Base-by-base conservation (phyloP, 495 filamentous ascomycete species). In the Aspergillus nidulans region DNA sequence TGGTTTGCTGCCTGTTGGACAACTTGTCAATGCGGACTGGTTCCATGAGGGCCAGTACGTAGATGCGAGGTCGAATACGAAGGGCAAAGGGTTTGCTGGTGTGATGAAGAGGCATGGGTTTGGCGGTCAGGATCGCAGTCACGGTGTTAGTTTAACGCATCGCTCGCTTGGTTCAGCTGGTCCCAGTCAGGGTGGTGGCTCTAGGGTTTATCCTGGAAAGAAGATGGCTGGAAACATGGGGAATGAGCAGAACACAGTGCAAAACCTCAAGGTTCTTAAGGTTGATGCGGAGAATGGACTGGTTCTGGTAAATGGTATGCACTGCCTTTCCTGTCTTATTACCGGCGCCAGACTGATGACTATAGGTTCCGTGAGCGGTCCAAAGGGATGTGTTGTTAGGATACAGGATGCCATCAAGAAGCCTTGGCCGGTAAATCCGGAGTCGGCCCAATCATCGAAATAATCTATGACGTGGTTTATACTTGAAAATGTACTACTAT, bases 191-290 rank as follows among this genome's bases (percentile, higher is more conserved):
- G 94, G 94, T 59, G 84, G 88, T 68, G 94, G 94, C 69, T 94
- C 89, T 40, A 79, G 94, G 62, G 94, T 98, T 39, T 81, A 87
- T 55, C 94, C 94, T 0, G 94, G 94, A 47, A 98, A 98, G 84
- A 90, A 89, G 71, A 98, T 98, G 94, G 83, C 94, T 19, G 94
- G 94, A 53, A 81, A 89, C 41, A 97, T 98, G 94, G 94, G 94
- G 21, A 85, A 85, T 53, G 77, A 92, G 69, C 82, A 83, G 59
- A 87, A 90, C 40, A 98, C 94, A 34, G 76, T 90, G 16, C 91
- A 97, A 78, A 95, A 95, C 67, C 70, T 96, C 59, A 89, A 88
- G 72, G 85, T 98, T 49, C 71, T 98, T 63, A 84, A 88, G 75
- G 86, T 96, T 32, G 89, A 97, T 71, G 77, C 82, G 53, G 85